These are phyloP conservation scores for Lycium ferocissimum DNA, from an alignment of 257 asterid species.

Conservation along the genomic window DNA sequence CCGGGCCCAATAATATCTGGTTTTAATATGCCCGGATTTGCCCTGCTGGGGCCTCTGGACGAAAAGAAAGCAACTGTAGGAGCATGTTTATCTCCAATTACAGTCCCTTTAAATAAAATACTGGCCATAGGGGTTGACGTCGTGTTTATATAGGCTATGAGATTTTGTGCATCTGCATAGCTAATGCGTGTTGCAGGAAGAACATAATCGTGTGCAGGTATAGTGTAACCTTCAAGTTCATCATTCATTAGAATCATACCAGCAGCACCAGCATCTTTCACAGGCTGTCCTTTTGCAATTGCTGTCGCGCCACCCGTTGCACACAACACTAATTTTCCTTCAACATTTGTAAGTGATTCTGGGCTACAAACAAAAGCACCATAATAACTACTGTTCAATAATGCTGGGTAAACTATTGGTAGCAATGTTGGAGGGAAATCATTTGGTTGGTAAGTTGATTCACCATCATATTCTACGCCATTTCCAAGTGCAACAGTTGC, in stretches of 20 bases:
- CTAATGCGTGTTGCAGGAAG: conserved; percentile 44
- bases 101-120: conserved; percentile 40
- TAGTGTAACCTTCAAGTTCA: conserved; percentile 33
- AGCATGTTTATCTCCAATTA: conserved; percentile 35
- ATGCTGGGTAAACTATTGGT: conserved; percentile 31
- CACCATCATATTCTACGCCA: conserved; percentile 6
- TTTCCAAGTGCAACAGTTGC: conserved; percentile 29
- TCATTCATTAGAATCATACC: conserved; percentile 44
- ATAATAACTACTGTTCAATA: neutral
- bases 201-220: conserved; percentile 36
- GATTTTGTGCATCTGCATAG: conserved; percentile 37
- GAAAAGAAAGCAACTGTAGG: conserved; percentile 43
- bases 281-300: conserved; percentile 39
- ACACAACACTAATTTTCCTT: conserved; percentile 42
- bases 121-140: conserved; percentile 39
- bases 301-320: conserved; percentile 36
- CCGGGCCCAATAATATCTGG: conserved; percentile 45
- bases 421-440: conserved; percentile 29
- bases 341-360: conserved; percentile 21
- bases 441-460: conserved; percentile 25
- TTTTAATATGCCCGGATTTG: conserved; percentile 42
- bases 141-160: conserved; percentile 38
- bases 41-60: conserved; percentile 36
- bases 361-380: conserved; percentile 19
- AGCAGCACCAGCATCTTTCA: conserved; percentile 46